Conservation (phyloP, 805 yeast genomes). For the Sugiyamaella lignohabitans region DNA sequence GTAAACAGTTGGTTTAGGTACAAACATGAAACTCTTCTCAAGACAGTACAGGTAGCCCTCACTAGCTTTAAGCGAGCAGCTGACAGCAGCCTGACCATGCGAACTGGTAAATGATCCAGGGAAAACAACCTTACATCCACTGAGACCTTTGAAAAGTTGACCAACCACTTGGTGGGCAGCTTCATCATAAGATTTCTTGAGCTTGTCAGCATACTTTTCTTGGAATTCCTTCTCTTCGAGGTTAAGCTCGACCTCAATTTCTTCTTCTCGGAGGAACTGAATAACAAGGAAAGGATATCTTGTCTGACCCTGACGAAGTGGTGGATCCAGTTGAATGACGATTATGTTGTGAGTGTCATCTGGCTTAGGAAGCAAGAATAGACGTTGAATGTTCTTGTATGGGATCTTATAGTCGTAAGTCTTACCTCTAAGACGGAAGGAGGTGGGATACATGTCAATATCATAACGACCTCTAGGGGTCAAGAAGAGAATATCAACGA, state of each 20-base stretch:
- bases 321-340: slow-evolving; percentile 91
- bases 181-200: slow-evolving; percentile 69
- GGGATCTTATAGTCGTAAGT: slow-evolving; percentile 96
- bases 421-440: slow-evolving; percentile 90
- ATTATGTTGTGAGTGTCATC: slow-evolving; percentile 87
- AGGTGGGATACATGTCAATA: slow-evolving; percentile 82
- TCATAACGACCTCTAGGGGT: slow-evolving; percentile 99
- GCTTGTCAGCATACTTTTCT: slow-evolving; percentile 63
- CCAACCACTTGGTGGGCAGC: slow-evolving; percentile 81
- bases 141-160: slow-evolving; percentile 82
- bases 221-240: slow-evolving; percentile 77
- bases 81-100: slow-evolving; percentile 75
- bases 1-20: slow-evolving; percentile 89
- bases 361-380: slow-evolving; percentile 87
- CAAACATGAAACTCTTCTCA: slow-evolving; percentile 83
- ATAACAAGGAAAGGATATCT: slow-evolving; percentile 86
- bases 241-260: slow-evolving; percentile 82
- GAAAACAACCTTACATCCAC: slow-evolving; percentile 75
- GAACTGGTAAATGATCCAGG: slow-evolving; percentile 79
- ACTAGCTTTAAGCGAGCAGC: slow-evolving; percentile 89
- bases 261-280: slow-evolving; percentile 87
- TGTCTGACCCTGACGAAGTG: slow-evolving; percentile 96
- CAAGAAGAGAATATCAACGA: slow-evolving; percentile 81
- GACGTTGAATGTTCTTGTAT: slow-evolving; percentile 81
- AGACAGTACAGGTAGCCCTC: slow-evolving; percentile 93